phyloP scores from a whole-genome alignment of 2,329 filamentous ascomycete genomes.

The Fusarium succisae region DNA sequence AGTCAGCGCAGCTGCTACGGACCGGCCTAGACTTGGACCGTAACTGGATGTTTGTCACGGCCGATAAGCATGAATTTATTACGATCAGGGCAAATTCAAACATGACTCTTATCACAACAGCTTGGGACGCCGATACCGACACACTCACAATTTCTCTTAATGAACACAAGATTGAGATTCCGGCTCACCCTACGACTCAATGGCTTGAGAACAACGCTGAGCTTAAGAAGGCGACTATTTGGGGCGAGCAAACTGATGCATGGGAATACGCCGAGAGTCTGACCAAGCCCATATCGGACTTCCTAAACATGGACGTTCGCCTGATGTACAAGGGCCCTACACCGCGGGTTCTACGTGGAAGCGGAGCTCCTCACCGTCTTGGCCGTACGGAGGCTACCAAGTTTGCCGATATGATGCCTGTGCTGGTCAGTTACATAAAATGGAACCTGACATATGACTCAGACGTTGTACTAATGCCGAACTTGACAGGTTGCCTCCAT shows the following conservation, averaged over 20 bases:
- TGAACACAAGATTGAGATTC: slow-evolving; percentile 57
- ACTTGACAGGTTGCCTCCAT: slow-evolving; percentile 63
- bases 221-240: slow-evolving; percentile 62
- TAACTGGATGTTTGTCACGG: slow-evolving; percentile 72
- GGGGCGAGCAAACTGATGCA: slow-evolving; percentile 66
- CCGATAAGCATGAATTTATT: slow-evolving; percentile 62
- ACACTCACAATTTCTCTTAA: slow-evolving; percentile 60
- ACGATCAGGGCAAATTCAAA: slow-evolving; percentile 69
- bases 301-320: slow-evolving; percentile 63
- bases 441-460: slow-evolving; percentile 41
- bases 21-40: slow-evolving; percentile 70
- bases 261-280: slow-evolving; percentile 62
- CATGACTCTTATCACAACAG: slow-evolving; percentile 66
- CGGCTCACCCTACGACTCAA: slow-evolving; percentile 60
- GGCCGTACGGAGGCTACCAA: slow-evolving; percentile 63
- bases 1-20: slow-evolving; percentile 59
- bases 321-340: slow-evolving; percentile 71
- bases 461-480: slow-evolving; percentile 66
- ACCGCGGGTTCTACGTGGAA: slow-evolving; percentile 62
- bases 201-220: slow-evolving; percentile 66
- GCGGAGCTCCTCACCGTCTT: slow-evolving; percentile 62
- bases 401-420: slow-evolving; percentile 61
- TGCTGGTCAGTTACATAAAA: slow-evolving; percentile 14
- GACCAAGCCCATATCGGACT: slow-evolving; percentile 63
- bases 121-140: slow-evolving; percentile 47